Evolutionary conservation across 345 rosid species (phyloP), one percentile per base, ranked within the genome.

Genomic region (Citrus cavaleriei): DNA sequence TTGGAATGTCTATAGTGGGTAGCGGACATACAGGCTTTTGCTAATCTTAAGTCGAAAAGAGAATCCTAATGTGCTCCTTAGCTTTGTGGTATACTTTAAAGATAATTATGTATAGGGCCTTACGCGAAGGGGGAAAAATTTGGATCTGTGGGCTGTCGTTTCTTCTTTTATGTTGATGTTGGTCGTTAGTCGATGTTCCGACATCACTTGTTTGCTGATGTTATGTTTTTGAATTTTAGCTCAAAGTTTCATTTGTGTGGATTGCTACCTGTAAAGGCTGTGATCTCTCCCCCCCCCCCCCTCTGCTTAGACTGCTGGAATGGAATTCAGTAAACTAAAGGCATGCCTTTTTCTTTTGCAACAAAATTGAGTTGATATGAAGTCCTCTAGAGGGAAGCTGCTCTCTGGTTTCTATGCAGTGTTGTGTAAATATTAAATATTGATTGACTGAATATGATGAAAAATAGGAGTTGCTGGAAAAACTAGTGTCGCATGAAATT

Each of bases 41-140:
- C 46, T 18, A 62, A 73, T 71, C 10, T 14, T 51, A 19, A 46
- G 18, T 46, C 18, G 0, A 12, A 35, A 35, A 49, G 68, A 59
- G 38, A 71, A 55, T 46, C 64, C 73, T 77, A 46, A 68, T 49
- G 63, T 38, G 72, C 24, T 66, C 65, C 72, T 60, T 80, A 58
- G 76, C 68, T 76, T 69, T 77, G 74, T 71, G 65, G 25, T 76
- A 81, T 79, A 68, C 59, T 70, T 67, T 2, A 68, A n/a, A 34
- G 70, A 66, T 68, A 57, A 77, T 51, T 74, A 70, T 84, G 87
- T 85, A 79, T 73, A 81, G 89, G 60, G 78, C 38, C 77, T 79
- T 77, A 54, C 61, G 74, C 71, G 65, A 32, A 51, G 62, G 72
- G 65, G 73, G 49, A 61, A 2, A 57, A 37, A 37, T 37, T 79